phyloP scores from a whole-genome alignment of 2,329 filamentous ascomycete species.

The Penicillium sp. region DNA sequence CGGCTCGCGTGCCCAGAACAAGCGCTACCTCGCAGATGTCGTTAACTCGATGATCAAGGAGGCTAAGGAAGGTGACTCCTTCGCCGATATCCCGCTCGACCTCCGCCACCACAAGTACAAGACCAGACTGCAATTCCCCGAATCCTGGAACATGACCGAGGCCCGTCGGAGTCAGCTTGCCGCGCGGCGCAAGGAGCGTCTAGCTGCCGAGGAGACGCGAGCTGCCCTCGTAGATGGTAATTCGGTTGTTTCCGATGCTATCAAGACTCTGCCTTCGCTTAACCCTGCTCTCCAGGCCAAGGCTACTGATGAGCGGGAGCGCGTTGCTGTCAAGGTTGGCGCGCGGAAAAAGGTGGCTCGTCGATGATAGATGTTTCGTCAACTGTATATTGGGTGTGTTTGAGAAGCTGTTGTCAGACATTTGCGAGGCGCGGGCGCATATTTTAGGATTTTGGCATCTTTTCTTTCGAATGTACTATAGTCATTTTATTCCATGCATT shows the following conservation, averaged over 20 bases:
- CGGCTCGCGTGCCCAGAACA: conserved; percentile 90
- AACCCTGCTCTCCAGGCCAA: conserved; percentile 32
- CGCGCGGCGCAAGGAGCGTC: conserved; percentile 55
- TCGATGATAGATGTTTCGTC: conserved; percentile 17
- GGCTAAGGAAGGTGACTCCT: conserved; percentile 79
- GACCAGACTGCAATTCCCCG: conserved; percentile 69
- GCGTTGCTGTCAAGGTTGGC: conserved; percentile 29
- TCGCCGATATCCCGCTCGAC: conserved; percentile 86
- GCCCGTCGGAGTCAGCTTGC: conserved; percentile 66
- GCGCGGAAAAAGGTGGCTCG: conserved; percentile 24
- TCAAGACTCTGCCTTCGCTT: conserved; percentile 33
- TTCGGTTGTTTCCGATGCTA: conserved; percentile 39
- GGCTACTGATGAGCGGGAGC: conserved; percentile 27
- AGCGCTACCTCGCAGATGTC: conserved; percentile 83
- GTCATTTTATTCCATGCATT: conserved; percentile 25
- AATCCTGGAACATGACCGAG: conserved; percentile 76
- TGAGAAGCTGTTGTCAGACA: conserved; percentile 31
- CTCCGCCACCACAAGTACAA: conserved; percentile 77
- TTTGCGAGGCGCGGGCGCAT: conserved; percentile 38
- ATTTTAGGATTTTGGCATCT: conserved; percentile 29
- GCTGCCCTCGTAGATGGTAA: conserved; percentile 56
- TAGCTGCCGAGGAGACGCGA: conserved; percentile 59
- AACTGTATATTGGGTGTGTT: conserved; percentile 25
- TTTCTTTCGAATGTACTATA: conserved; percentile 30
- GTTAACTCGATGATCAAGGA: conserved; percentile 71